Evolutionary conservation across 23 red algal species (phyloP), one percentile per base, ranked within the genome.

Genomic region (Gracilaria domingensis): DNA sequence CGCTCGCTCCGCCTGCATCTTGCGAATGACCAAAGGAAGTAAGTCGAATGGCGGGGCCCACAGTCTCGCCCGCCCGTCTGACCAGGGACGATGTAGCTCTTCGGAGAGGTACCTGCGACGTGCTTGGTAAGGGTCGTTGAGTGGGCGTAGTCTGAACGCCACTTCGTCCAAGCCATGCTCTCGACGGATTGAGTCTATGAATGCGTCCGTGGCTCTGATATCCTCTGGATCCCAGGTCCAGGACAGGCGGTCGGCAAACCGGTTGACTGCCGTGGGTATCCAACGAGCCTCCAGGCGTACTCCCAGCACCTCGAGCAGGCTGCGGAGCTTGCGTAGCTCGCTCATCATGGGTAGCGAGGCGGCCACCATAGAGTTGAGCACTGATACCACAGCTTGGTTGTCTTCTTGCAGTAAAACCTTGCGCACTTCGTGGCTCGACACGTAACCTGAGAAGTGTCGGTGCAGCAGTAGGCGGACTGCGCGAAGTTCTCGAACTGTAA

Each of bases 301-400:
- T 36, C 85, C 69, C 1, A 78, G 42, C 6, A 20, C 40, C 29
- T 42, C 33, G 1, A 89, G 65, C 35, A 77, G 29, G 24, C 12
- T 36, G 18, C 67, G 25, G 20, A 87, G 83, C 83, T 56, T 53
- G 9, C 64, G 39, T 23, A 87, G 65, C 9, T 87, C 36, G 3
- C 12, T 20, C 83, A 87, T 87, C 83, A 87, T 75, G 25, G 44
- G 13, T 48, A 2, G 16, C 18, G 85, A 89, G 25, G 85, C 85
- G 12, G 66, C 45, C 3, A 89, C 47, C 38, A 89, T 89, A 12
- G 42, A 12, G 69, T 89, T 89, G 25, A 76, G 33, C 8, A 76
- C 32, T 38, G n/a, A 75, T 0, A 80, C 86, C 57, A 90, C 86
- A n/a, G 86, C 86, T 49, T 79, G 75, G 51, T 90, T 90, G 72